Evolutionary conservation across 2,329 filamentous ascomycete genomes (phyloP), one percentile per base, ranked within the genome.

Genomic region (Fusarium nurragi): DNA sequence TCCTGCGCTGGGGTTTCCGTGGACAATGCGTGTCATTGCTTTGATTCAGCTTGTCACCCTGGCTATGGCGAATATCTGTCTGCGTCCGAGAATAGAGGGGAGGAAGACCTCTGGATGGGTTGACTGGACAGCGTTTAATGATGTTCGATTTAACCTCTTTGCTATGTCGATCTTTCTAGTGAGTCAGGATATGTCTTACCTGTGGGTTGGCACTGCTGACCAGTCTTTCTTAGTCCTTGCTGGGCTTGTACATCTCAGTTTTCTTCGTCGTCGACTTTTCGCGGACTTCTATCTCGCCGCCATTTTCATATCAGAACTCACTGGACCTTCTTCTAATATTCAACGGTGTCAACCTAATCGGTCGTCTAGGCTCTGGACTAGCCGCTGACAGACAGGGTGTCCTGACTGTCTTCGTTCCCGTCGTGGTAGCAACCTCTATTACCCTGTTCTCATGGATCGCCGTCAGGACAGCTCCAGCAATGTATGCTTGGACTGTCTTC

Each of bases 191-290:
- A 13, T 16, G 5, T 11, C 16, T 28, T 18, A 11, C 4, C 18
- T 11, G 13, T 16, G 2, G 5, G 12, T 32, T 16, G 4, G 6
- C 12, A 32, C 10, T 18, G n/a, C 6, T 34, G 9, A 34, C 9
- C 5, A 21, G 18, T n/a, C 4, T 0, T 10, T 18, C 3, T 0
- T 9, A 55, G 52, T 36, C 19, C 7, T 21, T 52, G 6, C 25
- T 47, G 10, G 25, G 50, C 2, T 16, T 53, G 3, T 53, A 53
- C 19, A 39, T 53, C 19, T 53, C 50, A 2, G 39, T 53, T 2
- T 53, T 53, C 32, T 53, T 38, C n/a, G 23, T 53, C 2, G 32
- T 25, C 4, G 41, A 53, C 32, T 55, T 28, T 4, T 52, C 38
- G 8, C 30, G n/a, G 8, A 37, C 37, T 2, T 41, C 19, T 4